Conservation (phyloP, 2,329 filamentous ascomycete species). For the Tolypocladium album region DNA sequence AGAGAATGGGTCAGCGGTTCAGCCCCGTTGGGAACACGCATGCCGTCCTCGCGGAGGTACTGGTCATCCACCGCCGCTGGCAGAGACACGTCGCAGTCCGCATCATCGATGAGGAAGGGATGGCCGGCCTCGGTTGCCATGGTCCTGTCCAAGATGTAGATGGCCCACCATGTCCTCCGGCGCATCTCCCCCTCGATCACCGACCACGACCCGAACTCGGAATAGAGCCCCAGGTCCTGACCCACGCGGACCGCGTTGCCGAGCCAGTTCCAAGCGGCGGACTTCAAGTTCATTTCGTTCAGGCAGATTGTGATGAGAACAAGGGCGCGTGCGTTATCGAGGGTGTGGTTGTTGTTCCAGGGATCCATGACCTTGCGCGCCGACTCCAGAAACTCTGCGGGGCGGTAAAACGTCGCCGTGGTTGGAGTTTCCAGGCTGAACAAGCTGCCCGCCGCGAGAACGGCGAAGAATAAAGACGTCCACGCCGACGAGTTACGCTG, state of each 20-base stretch:
- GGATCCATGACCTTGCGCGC: slow-evolving; percentile 63
- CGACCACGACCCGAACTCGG: slow-evolving; percentile 62
- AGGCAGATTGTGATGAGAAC: slow-evolving; percentile 70
- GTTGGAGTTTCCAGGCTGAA: slow-evolving; percentile 49
- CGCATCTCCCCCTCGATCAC: slow-evolving; percentile 77
- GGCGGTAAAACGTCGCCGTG: slow-evolving; percentile 38
- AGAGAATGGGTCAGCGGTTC: slow-evolving; percentile 58
- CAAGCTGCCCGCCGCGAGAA: slow-evolving; percentile 73
- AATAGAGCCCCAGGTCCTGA: slow-evolving; percentile 74
- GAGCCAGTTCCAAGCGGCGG: slow-evolving; percentile 78
- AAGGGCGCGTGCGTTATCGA: slow-evolving; percentile 65
- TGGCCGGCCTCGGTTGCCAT: slow-evolving; percentile 71
- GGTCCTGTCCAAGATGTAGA: slow-evolving; percentile 80
- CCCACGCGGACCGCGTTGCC: slow-evolving; percentile 68
- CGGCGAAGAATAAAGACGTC: slow-evolving; percentile 70
- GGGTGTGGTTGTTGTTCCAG: slow-evolving; percentile 67
- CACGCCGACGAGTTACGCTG: slow-evolving; percentile 53
- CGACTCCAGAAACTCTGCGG: slow-evolving; percentile 58
- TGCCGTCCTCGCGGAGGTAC: slow-evolving; percentile 51
- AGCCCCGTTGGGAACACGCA: slow-evolving; percentile 37
- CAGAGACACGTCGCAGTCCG: slow-evolving; percentile 75
- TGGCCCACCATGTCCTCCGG: slow-evolving; percentile 83
- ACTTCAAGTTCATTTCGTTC: slow-evolving; percentile 76
- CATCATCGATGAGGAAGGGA: slow-evolving; percentile 74
- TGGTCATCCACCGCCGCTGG: slow-evolving; percentile 76